A percentile compares a stretch with the other conserved stretches of the same genome.
Evolutionary conservation across 2,329 filamentous ascomycete genomes (phyloP).

Genomic region (Lizonia empirigonia): DNA sequence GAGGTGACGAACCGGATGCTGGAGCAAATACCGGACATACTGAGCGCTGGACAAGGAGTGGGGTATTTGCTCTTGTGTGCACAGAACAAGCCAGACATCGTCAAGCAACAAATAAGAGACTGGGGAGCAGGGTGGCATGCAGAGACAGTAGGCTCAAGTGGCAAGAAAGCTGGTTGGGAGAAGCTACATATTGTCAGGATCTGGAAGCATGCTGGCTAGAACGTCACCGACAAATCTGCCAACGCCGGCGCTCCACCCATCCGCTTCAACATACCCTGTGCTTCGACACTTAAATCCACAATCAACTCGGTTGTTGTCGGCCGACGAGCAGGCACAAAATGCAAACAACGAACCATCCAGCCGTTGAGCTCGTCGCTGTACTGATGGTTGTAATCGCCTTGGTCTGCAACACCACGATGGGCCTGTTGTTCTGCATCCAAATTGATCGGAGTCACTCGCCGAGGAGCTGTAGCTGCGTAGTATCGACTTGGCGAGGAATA

Average conservation of each 20-base stretch:
- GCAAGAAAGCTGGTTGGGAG: conserved; percentile 91
- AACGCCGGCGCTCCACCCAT: conserved; percentile 25
- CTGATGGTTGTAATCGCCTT: conserved; percentile 10
- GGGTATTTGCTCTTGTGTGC: conserved; percentile 90
- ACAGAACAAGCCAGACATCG: conserved; percentile 81
- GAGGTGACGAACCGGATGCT: conserved; percentile 85
- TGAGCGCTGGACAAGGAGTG: conserved; percentile 70
- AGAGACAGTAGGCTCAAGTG: conserved; percentile 80
- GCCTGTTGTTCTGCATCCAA: conserved; percentile 23
- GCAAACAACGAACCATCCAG: conserved; percentile 34
- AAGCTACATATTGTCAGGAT: conserved; percentile 87
- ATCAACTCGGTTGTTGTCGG: conserved; percentile 18
- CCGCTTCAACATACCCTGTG: conserved; percentile 20
- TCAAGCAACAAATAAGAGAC: conserved; percentile 65
- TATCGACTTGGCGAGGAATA: conserved; percentile 18
- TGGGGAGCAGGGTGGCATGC: conserved; percentile 72
- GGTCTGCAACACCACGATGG: neutral
- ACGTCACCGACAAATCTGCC: conserved; percentile 27
- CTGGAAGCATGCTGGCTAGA: conserved; percentile 60
- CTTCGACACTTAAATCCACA: conserved; percentile 19
- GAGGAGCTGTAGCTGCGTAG: conserved; percentile 25
- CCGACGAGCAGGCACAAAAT: conserved; percentile 11
- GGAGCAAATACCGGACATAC: conserved; percentile 66
- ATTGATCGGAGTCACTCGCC: conserved; percentile 31
- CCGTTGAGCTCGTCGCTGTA: conserved; percentile 35